Conservation (phyloP, 2,329 filamentous ascomycete species). For the Diaporthe helianthi region DNA sequence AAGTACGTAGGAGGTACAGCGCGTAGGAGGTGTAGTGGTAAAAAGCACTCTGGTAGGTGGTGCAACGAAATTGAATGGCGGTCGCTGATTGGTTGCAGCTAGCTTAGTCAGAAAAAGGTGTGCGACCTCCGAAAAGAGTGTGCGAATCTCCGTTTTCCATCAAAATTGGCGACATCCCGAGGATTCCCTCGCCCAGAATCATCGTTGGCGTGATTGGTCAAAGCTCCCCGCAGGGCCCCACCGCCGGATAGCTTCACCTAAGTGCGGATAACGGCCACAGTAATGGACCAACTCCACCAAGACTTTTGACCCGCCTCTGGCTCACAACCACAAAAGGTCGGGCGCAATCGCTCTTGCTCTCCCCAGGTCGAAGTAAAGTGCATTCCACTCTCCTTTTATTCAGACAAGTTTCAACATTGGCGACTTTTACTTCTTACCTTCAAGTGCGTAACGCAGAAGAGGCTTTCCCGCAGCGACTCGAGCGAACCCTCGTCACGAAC, state of each 20-base stretch:
- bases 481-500: neutral
- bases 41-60: too few species aligned
- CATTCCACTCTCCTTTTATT: neutral
- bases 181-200: conserved; percentile 31
- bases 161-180: conserved; percentile 35
- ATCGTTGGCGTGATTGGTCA: conserved; percentile 32
- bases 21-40: too few species aligned
- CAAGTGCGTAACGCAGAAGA: neutral
- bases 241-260: conserved; percentile 2
- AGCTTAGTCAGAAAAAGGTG: too few species aligned
- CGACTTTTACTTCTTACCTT: too few species aligned
- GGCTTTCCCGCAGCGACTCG: neutral
- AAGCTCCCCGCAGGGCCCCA: conserved; percentile 32
- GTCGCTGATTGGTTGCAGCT: too few species aligned
- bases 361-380: neutral
- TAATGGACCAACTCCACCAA: conserved; percentile 18
- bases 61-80: too few species aligned
- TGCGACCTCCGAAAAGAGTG: too few species aligned
- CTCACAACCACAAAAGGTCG: neutral
- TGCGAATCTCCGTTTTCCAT: too few species aligned
- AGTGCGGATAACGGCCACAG: neutral
- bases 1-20: too few species aligned
- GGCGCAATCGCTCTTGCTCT: neutral
- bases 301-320: conserved; percentile 7
- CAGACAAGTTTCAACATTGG: neutral